Percentiles rank a stretch among this genome's conserved stretches.
These are phyloP conservation scores for Petrea volubilis DNA, from an alignment of 257 asterid genomes.

Conservation along the genomic window DNA sequence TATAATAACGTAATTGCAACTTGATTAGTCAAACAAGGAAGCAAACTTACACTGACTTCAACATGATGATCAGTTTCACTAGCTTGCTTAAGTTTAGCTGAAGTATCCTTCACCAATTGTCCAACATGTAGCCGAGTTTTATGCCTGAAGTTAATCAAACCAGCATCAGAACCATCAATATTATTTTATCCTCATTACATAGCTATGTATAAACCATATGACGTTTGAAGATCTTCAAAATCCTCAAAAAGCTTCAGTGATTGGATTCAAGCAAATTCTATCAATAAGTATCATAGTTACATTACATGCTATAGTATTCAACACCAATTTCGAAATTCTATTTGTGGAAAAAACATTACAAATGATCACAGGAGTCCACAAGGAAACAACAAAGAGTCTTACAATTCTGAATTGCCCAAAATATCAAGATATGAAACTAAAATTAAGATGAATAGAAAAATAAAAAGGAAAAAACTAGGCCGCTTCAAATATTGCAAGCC, in stretches of 20 bases:
- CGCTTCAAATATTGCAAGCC: too few species aligned
- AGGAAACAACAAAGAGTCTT: not conserved
- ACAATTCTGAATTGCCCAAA: not conserved
- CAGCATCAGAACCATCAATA: slow-evolving; percentile 17
- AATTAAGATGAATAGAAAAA: not conserved
- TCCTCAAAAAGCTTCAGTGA: not conserved
- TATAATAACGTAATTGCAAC: slow-evolving; percentile 2
- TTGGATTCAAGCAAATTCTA: not conserved
- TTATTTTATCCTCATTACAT: not conserved
- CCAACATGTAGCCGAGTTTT: slow-evolving; percentile 86
- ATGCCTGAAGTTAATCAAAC: slow-evolving; percentile 51
- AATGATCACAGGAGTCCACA: not conserved
- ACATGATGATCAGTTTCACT: slow-evolving; percentile 76
- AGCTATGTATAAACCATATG: not conserved
- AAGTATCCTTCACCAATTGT: slow-evolving; percentile 89
- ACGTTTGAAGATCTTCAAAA: slow-evolving; percentile 11
- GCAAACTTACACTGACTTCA: slow-evolving; percentile 72
- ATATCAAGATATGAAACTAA: not conserved
- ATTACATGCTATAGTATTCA: not conserved
- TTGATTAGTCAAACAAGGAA: slow-evolving; percentile 4
- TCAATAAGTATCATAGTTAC: not conserved
- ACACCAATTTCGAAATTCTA: not conserved
- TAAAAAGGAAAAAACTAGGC: not conserved
- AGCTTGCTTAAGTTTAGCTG: slow-evolving; percentile 94
- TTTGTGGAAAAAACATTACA: not conserved